phyloP scores from a whole-genome alignment of 805 yeast species.

The Candida michaelii region DNA sequence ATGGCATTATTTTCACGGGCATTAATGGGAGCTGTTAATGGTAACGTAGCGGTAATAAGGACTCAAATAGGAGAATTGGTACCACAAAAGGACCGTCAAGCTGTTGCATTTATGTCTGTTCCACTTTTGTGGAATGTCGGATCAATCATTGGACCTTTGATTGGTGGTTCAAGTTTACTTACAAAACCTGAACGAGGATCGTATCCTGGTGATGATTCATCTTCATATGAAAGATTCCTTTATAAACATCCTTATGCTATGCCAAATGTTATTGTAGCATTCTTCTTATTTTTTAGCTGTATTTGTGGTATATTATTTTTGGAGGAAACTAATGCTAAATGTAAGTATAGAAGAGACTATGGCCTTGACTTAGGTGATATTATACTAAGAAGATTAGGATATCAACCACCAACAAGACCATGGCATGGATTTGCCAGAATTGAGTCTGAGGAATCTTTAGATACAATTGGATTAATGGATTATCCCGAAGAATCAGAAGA shows the following conservation, averaged over 20 bases:
- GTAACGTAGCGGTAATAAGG: slow-evolving; percentile 62
- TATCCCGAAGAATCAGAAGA: not conserved
- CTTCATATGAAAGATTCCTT: slow-evolving; percentile 23
- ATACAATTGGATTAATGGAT: not conserved
- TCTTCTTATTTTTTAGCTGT: slow-evolving; percentile 23
- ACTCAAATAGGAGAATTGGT: slow-evolving; percentile 64
- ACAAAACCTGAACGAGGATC: slow-evolving; percentile 38
- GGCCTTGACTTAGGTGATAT: slow-evolving; percentile 37
- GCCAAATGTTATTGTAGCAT: slow-evolving; percentile 33
- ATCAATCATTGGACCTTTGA: slow-evolving; percentile 57
- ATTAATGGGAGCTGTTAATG: slow-evolving; percentile 57
- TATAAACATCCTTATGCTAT: slow-evolving; percentile 34
- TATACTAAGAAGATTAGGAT: slow-evolving; percentile 25
- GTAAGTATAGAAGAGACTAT: slow-evolving; percentile 22
- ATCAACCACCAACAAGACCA: slow-evolving; percentile 25
- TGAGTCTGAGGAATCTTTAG: slow-evolving; percentile 26
- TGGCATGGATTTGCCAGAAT: slow-evolving; percentile 26
- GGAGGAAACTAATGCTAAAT: slow-evolving; percentile 33
- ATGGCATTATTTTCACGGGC: slow-evolving; percentile 55
- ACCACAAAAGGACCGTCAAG: slow-evolving; percentile 55
- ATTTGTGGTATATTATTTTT: slow-evolving; percentile 30
- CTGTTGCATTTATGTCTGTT: slow-evolving; percentile 59
- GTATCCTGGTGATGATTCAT: slow-evolving; percentile 2
- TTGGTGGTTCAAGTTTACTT: slow-evolving; percentile 51
- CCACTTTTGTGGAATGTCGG: slow-evolving; percentile 65